A percentile compares a stretch with the other conserved stretches of the same genome.
Evolutionary conservation across 352 stramenopile species (phyloP).

Genomic region (Thalassiosira sp.): DNA sequence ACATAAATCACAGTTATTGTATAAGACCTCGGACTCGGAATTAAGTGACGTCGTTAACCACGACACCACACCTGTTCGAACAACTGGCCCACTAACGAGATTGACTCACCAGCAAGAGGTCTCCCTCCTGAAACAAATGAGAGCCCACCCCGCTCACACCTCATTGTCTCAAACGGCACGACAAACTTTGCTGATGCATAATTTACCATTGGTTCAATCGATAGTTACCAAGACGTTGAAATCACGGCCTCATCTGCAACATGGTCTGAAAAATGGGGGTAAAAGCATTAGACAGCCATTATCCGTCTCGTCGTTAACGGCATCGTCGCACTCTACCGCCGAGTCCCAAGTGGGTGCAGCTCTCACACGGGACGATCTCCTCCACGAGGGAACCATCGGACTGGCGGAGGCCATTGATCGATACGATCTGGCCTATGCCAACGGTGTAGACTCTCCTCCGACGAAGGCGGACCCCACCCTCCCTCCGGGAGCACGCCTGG

Average conservation of each 20-base stretch:
- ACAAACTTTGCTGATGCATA: conserved; percentile 43
- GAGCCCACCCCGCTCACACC: conserved; percentile 24
- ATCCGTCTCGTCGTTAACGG: no score
- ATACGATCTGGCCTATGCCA: conserved; percentile 57
- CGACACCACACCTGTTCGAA: not conserved
- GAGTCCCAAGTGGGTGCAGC: conserved; percentile 27
- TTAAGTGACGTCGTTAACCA: no score
- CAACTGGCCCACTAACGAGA: not conserved
- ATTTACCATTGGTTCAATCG: conserved; percentile 51
- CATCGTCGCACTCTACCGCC: no score
- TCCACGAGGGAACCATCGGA: conserved; percentile 79
- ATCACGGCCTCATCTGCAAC: conserved; percentile 17
- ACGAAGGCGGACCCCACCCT: not conserved
- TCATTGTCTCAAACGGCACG: conserved; percentile 32
- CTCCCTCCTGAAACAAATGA: conserved; percentile 32
- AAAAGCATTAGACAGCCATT: no score
- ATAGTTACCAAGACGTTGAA: conserved; percentile 42
- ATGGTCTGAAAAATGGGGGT: not conserved
- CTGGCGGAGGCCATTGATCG: conserved; percentile 74
- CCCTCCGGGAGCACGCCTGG: conserved; percentile 57
- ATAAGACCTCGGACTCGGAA: no score
- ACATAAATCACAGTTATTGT: not conserved
- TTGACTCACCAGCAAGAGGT: conserved; percentile 40
- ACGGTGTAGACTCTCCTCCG: not conserved
- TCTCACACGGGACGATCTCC: conserved; percentile 64